Base-by-base conservation (phyloP, 176 grass and related monocot genomes). In the Paspalum notatum region DNA sequence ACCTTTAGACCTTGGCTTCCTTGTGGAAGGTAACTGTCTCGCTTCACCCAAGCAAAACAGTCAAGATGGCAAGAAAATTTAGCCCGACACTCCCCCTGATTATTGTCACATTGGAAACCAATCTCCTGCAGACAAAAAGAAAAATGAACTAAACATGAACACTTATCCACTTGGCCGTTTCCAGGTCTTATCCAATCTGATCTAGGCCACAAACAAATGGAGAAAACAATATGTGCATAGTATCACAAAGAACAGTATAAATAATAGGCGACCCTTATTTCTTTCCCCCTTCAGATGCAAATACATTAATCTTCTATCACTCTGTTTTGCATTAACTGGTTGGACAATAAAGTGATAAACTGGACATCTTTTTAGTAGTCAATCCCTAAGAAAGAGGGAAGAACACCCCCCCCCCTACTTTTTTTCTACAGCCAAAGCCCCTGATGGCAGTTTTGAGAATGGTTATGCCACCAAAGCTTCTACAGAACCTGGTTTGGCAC, bases 21-120 rank as follows among this genome's bases (percentile, higher is more conserved):
- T 87, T 98, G 95, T 84, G 95, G 95, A 89, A 98, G 95, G 73
- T 98, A 98, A 95, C 95, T 98, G 43, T 98, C 95, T 78, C 95
- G 88, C 91, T 98, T 98, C 70, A 98, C 95, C 95, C 95, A 98
- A 61, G 95, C 88, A 94, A 98, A 95, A 86, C 95, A 98, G 66
- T 98, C 95, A 69, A 98, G 89, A 86, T 98, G 95, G 80, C 95
- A 98, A 81, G 90, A 98, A 87, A 98, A 98, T 89, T 95, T 98
- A 57, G 95, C 90, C 83, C 95, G 86, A 39, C 95, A 98, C 80
- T 98, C 95, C 27, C 95, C 95, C 83, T 93, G 95, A 75, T 86
- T 90, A 85, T 54, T 91, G 66, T 98, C 95, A 75, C 92, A 94
- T 53, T 91, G 87, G 74, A 95, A 98, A 85, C 95, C 95, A 46